phyloP scores from a whole-genome alignment of 208 protist genomes.

The Trypanosoma mega region DNA sequence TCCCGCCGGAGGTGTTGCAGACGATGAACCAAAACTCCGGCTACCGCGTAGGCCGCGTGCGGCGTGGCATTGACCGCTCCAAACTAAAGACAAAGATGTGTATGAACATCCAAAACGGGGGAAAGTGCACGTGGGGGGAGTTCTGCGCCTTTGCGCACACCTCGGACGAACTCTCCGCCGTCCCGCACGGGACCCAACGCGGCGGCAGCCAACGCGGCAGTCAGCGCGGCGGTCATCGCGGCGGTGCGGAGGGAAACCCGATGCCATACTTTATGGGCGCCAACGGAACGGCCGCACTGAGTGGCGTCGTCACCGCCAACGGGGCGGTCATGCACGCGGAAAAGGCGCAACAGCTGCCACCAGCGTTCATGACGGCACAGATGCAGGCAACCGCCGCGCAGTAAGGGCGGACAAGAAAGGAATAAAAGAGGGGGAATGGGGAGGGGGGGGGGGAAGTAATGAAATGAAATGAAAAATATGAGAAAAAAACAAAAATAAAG shows the following conservation, averaged over 20 bases:
- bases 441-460: constrained; percentile 13
- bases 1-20: constrained; percentile 48
- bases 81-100: constrained; percentile 93
- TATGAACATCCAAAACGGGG: constrained; percentile 89
- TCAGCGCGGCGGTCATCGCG: neutral
- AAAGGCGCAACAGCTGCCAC: too few species aligned
- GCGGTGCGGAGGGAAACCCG: constrained; percentile 5
- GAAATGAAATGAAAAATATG: constrained; percentile 7
- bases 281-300: neutral
- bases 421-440: constrained; percentile 3
- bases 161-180: constrained; percentile 61
- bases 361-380: too few species aligned
- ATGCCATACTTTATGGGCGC: neutral
- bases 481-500: neutral
- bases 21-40: constrained; percentile 30
- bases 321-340: too few species aligned
- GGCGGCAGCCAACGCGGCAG: constrained; percentile 9
- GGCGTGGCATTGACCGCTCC: constrained; percentile 74
- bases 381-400: too few species aligned
- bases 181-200: constrained; percentile 22
- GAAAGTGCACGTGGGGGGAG: constrained; percentile 79
- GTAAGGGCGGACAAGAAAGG: too few species aligned
- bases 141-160: constrained; percentile 88
- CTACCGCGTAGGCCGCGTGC: constrained; percentile 44
- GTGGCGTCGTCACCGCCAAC: too few species aligned